Conservation (phyloP, 768 basidiomycete species). For the Fomitopsis serialis region DNA sequence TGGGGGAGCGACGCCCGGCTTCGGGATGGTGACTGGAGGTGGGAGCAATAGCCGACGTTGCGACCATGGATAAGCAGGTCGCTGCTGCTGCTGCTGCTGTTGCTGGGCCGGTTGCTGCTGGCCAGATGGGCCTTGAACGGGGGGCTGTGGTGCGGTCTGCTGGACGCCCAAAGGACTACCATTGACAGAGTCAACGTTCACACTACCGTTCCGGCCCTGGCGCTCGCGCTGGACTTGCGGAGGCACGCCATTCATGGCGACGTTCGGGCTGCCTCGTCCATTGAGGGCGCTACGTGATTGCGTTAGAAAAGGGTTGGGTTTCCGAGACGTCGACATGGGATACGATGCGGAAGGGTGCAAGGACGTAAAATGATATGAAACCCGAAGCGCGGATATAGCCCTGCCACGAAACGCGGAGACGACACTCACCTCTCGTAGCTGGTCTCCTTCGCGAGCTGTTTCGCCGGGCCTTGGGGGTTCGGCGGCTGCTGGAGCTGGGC, state of each 20-base stretch:
- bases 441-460: conserved; percentile 26
- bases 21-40: conserved; percentile 59
- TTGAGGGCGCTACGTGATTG: conserved; percentile 18
- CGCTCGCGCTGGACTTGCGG: conserved; percentile 10
- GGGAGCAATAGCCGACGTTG: conserved; percentile 66
- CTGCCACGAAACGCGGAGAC: conserved; percentile 4
- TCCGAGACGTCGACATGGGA: neutral
- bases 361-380: conserved; percentile 6
- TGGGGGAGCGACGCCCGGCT: conserved; percentile 59
- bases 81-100: conserved; percentile 31
- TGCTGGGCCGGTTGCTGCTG: conserved; percentile 16
- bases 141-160: conserved; percentile 3
- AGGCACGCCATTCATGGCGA: conserved; percentile 16
- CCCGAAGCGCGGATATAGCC: conserved; percentile 1
- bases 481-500: conserved; percentile 18
- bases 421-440: conserved; percentile 26
- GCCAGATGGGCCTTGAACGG: conserved; percentile 10
- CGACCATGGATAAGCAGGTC: conserved; percentile 80
- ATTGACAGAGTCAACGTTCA: conserved; percentile 13
- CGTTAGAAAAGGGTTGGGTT: neutral
- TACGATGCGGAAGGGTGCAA: neutral
- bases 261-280: conserved; percentile 23
- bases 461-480: conserved; percentile 24
- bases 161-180: neutral
- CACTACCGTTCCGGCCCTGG: conserved; percentile 10